These are phyloP conservation scores for Pholiota molesta DNA, from an alignment of 768 basidiomycete species.

Conservation along the genomic window DNA sequence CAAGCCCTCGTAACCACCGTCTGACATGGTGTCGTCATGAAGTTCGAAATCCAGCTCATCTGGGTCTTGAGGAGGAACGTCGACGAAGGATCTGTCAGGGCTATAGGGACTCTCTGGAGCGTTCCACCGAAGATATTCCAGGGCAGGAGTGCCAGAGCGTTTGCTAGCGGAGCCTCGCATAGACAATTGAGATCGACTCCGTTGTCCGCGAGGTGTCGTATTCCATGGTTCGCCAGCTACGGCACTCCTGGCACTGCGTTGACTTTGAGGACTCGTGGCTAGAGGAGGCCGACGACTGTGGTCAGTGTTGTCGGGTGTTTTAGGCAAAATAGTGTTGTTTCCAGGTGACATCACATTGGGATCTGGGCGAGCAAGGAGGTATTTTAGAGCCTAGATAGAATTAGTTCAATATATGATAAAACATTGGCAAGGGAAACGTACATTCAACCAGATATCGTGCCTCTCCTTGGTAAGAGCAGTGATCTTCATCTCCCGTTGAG, in stretches of 20 bases:
- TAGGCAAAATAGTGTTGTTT: constrained; percentile 38
- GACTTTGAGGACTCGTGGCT: constrained; percentile 68
- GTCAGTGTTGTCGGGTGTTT: constrained; percentile 57
- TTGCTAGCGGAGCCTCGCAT: constrained; percentile 77
- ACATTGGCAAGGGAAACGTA: constrained; percentile 38
- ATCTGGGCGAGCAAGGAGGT: constrained; percentile 79
- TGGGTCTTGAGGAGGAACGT: constrained; percentile 49
- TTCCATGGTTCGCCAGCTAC: constrained; percentile 68
- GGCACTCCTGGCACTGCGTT: constrained; percentile 66
- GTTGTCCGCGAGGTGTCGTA: constrained; percentile 75
- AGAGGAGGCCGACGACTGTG: constrained; percentile 52
- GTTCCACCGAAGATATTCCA: constrained; percentile 86
- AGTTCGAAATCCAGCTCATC: constrained; percentile 84
- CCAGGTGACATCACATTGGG: constrained; percentile 41
- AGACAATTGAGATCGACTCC: constrained; percentile 81
- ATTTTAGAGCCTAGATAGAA: constrained; percentile 76
- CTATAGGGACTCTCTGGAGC: constrained; percentile 78
- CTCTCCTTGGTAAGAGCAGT: constrained; percentile 95
- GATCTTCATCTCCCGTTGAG: constrained; percentile 96
- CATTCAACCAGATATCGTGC: constrained; percentile 96
- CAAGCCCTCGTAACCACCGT: constrained; percentile 86
- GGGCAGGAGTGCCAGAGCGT: constrained; percentile 87
- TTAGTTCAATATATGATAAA: constrained; percentile 16
- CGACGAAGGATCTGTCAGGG: constrained; percentile 70
- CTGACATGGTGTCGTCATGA: constrained; percentile 71